These are phyloP conservation scores for Parmelia sp. DNA, from an alignment of 495 filamentous ascomycete genomes.

Conservation along the genomic window DNA sequence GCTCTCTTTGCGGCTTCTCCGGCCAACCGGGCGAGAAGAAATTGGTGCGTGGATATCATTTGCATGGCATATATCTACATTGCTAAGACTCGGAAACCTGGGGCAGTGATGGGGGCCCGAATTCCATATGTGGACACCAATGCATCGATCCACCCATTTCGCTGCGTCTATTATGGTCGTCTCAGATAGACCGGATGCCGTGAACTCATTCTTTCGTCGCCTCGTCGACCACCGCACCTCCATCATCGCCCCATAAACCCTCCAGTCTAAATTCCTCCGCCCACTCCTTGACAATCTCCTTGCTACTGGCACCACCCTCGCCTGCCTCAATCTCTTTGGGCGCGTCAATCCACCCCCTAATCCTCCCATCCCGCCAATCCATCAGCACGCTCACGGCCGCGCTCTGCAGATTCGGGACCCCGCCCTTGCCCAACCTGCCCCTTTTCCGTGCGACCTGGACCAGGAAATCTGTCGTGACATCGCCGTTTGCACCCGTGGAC, in stretches of 20 bases:
- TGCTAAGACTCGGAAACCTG: background rate
- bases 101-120: background rate
- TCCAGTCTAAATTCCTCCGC: slow-evolving; percentile 93
- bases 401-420: slow-evolving; percentile 78
- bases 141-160: background rate
- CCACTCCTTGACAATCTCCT: slow-evolving; percentile 88
- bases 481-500: slow-evolving; percentile 48
- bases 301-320: slow-evolving; percentile 53
- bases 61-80: background rate
- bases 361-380: slow-evolving; percentile 92
- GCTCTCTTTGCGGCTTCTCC: background rate
- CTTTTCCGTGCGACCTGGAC: slow-evolving; percentile 91
- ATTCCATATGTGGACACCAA: background rate
- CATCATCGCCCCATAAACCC: slow-evolving; percentile 74
- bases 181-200: background rate
- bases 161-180: background rate
- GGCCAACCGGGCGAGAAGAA: background rate
- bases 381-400: slow-evolving; percentile 89
- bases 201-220: slow-evolving; percentile 22
- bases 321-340: slow-evolving; percentile 41
- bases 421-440: slow-evolving; percentile 80
- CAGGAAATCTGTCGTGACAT: slow-evolving; percentile 84
- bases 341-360: slow-evolving; percentile 84
- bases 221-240: slow-evolving; percentile 34
- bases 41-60: background rate